A percentile compares a stretch with the other conserved stretches of the same genome.
These are phyloP conservation scores for Royoungia palumana DNA, from an alignment of 768 basidiomycete genomes.

Conservation along the genomic window DNA sequence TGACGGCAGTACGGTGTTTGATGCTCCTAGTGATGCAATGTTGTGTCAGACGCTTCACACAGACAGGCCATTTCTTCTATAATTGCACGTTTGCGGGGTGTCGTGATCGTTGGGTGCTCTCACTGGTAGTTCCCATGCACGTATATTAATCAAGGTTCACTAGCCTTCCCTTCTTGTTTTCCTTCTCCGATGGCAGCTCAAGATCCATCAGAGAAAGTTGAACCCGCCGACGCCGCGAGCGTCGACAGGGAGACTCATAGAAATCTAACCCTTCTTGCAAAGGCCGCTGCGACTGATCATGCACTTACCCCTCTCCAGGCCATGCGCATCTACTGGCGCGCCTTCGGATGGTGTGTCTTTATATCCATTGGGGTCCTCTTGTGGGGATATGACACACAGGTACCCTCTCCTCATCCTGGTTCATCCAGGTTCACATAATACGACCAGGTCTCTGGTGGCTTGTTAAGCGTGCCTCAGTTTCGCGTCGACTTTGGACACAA, in stretches of 20 bases:
- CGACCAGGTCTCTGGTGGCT: conserved; percentile 18
- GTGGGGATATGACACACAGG: conserved; percentile 27
- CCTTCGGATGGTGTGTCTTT: conserved; percentile 23
- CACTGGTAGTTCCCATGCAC: not conserved
- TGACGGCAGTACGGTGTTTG: not conserved
- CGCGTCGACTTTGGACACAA: conserved; percentile 26
- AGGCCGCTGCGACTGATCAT: conserved; percentile 21
- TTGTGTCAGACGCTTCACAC: too few relatives aligned
- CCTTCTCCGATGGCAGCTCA: not conserved
- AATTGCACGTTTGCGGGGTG: too few relatives aligned
- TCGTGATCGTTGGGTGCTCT: too few relatives aligned
- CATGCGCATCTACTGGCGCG: conserved; percentile 24
- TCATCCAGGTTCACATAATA: not conserved
- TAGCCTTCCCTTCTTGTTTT: not conserved
- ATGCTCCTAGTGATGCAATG: not conserved
- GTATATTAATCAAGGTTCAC: not conserved
- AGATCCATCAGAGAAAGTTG: conserved; percentile 7
- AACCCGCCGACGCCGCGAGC: conserved; percentile 1
- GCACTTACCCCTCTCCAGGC: conserved; percentile 19
- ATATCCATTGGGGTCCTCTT: conserved; percentile 24
- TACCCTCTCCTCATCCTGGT: not conserved
- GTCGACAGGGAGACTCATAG: conserved; percentile 7
- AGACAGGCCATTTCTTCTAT: too few relatives aligned
- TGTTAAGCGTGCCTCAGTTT: conserved; percentile 23
- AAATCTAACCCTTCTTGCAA: conserved; percentile 21